Base-by-base conservation (phyloP, 2,329 filamentous ascomycete genomes). In the Lasiodiplodia citricola region DNA sequence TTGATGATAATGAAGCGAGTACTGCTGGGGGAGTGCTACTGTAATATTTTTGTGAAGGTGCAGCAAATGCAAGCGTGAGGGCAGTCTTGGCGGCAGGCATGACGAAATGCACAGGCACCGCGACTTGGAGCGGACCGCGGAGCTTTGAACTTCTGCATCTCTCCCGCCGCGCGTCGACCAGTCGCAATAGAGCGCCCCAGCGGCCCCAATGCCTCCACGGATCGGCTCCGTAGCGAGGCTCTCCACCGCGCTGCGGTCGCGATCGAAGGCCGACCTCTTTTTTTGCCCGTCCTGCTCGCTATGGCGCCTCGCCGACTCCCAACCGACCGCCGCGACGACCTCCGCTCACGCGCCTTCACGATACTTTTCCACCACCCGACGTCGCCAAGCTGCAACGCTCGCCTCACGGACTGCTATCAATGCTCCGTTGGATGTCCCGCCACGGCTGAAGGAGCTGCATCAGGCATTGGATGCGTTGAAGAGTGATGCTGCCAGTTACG, bases 401-500 rank as follows among this genome's bases (percentile, higher is more conserved):
- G 81, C 83, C n/a, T 85, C 86, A 55, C 78, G 81, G 5, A 84
- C 86, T 7, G 82, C 85, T 11, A 83, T 88, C 71, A 87, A 87
- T 74, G 83, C 83, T 16, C 83, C 82, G 8, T 83, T 83, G 38
- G 84, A 83, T 31, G 83, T 89, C 2, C 87, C 87, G 0, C 73
- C 81, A n/a, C 77, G 77, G 25, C 83, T 86, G 71, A 79, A 80
- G 67, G 86, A 91, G 72, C 86, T 93, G 5, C 84, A 90, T 70
- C 79, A 84, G 54, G 83, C 87, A 2, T 82, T 94, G 0, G 77
- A 84, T 1, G 84, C 87, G 25, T 83, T 95, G 2, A 85, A 91
- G 73, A 86, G 86, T 64, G 82, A 87, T 60, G 88, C 88, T 2
- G 84, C 87, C 28, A 86, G 84, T 69, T 86, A 89, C 73, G 84